Percentiles rank a stretch among this genome's conserved stretches.
Evolutionary conservation across 768 basidiomycete species (phyloP).

Genomic region (Macrolepiota fuliginosa): DNA sequence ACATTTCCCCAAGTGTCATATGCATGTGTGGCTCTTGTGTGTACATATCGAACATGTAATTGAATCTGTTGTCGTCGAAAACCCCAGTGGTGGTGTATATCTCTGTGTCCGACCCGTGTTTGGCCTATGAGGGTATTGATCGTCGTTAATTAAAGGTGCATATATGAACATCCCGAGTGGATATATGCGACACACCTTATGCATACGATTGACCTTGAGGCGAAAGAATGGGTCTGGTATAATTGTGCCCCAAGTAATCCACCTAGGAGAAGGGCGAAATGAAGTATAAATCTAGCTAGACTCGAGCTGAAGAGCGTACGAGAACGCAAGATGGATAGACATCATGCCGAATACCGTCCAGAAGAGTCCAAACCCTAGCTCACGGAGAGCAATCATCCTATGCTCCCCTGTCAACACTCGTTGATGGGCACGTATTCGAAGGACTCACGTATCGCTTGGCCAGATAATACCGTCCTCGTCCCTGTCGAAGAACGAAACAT

Average conservation of each 20-base stretch:
- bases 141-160: neutral
- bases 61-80: constrained; percentile 36
- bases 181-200: neutral
- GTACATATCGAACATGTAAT: constrained; percentile 39
- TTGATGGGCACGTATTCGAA: neutral
- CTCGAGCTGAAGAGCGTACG: too few relatives aligned
- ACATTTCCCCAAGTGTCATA: constrained; percentile 31
- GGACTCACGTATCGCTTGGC: neutral
- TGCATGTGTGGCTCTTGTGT: constrained; percentile 36
- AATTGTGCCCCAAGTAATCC: neutral
- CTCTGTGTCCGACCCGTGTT: constrained; percentile 41
- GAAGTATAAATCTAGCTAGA: neutral
- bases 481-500: constrained; percentile 1
- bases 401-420: neutral
- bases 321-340: neutral
- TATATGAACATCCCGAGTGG: neutral
- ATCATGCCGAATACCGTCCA: neutral
- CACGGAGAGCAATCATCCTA: neutral
- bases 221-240: neutral
- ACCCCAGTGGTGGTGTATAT: constrained; percentile 34
- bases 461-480: constrained; percentile 6
- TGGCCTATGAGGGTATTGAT: constrained; percentile 23
- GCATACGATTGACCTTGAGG: neutral
- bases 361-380: neutral
- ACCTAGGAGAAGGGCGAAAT: neutral